Conservation (phyloP, 1,139 yeast species). For the Hansenula sp. region DNA sequence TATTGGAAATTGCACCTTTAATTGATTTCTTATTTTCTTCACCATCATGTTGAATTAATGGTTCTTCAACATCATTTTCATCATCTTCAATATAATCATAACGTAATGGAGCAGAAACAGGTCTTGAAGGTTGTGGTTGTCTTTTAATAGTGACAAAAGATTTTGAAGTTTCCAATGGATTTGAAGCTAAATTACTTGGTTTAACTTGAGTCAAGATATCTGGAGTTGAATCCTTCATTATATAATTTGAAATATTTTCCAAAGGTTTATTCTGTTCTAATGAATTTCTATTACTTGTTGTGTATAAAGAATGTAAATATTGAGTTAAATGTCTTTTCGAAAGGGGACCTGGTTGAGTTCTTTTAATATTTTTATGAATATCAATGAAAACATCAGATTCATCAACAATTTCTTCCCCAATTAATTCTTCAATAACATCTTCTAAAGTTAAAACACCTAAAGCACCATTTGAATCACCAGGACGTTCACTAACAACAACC, state of each 20-base stretch:
- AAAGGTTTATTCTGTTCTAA: slow-evolving; percentile 6
- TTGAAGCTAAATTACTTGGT: slow-evolving; percentile 73
- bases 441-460: slow-evolving; percentile 89
- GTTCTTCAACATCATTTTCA: neutral
- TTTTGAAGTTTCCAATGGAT: slow-evolving; percentile 73
- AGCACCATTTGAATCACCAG: slow-evolving; percentile 87
- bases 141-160: slow-evolving; percentile 67
- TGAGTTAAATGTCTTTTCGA: slow-evolving; percentile 67
- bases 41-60: neutral
- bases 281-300: slow-evolving; percentile 14
- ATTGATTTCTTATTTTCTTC: neutral
- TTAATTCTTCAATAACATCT: slow-evolving; percentile 94
- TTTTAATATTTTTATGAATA: slow-evolving; percentile 79
- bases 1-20: neutral
- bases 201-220: slow-evolving; percentile 23
- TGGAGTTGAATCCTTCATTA: slow-evolving; percentile 10
- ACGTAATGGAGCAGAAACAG: slow-evolving; percentile 9
- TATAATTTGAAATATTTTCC: slow-evolving; percentile 2
- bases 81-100: slow-evolving; percentile 7
- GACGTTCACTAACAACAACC: slow-evolving; percentile 86
- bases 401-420: slow-evolving; percentile 96
- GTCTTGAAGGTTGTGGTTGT: slow-evolving; percentile 25
- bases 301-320: slow-evolving; percentile 53
- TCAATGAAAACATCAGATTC: slow-evolving; percentile 95
- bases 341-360: slow-evolving; percentile 82